Base-by-base conservation (phyloP, 2,329 filamentous ascomycete genomes). In the Botrytis squamosa region DNA sequence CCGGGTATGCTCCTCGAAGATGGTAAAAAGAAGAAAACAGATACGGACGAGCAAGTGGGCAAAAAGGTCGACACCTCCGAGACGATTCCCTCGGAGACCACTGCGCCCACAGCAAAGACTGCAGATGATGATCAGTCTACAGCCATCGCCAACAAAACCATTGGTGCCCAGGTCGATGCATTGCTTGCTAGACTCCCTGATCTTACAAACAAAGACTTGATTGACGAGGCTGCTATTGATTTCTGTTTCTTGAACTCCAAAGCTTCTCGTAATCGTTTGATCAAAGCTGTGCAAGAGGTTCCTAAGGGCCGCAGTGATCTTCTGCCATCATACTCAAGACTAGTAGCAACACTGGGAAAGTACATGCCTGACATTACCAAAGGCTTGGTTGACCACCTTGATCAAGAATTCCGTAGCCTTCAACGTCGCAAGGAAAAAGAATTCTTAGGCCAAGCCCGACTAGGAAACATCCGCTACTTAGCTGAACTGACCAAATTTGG, bases 181-280 rank as follows among this genome's bases (percentile, higher is more conserved):
- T 86, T 99, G 57, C 86, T 99, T 44, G 88, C 94, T 36, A 91
- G 94, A 36, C 87, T 99, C n/a, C 94, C 95, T 0, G 95, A 98
- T 75, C 85, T 99, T 70, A 95, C 93, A 55, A 95, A 89, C 80
- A 98, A 98, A 81, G 97, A 99, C 69, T 86, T 90, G 69, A 93
- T 98, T 72, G 96, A 99, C 80, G 92, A 98, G 81, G 91, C 93
- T 65, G 96, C 97, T 12, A 92, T 98, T 75, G 95, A 98, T 80
- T 99, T 99, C 81, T 98, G 96, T 84, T 99, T 98, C 80, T 86
- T 99, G 74, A 99, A 99, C 82, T 99, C 96, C 1, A 99, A 99
- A 81, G 96, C 96, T 16, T 99, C 97, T 0, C 91, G 97, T 46
- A 99, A 99, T 82, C 90, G 96, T 67, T 88, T 99, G 3, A 88